Evolutionary conservation across 2,329 filamentous ascomycete genomes (phyloP), one percentile per base, ranked within the genome.

Genomic region (Botryosphaeria dothidea): DNA sequence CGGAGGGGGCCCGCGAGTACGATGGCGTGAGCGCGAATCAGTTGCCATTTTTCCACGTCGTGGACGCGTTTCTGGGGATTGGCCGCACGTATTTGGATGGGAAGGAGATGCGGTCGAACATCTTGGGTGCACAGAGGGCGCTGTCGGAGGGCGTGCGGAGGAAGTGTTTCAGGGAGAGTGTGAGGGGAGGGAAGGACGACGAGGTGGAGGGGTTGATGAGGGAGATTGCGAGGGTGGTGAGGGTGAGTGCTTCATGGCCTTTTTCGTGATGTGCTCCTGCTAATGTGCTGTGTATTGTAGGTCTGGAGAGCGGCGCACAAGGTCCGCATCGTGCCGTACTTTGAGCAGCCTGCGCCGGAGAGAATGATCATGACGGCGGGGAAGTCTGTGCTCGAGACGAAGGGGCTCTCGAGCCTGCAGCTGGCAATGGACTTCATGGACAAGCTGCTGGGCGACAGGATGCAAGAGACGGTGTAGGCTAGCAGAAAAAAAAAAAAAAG

Each of bases 11-110:
- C 46, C 66, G 71, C 25, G 72, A 75, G 51, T 77, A 70, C 51
- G 73, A 77, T 64, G 77, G 77, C 25, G 68, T 79, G 6, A 74
- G 71, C 45, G 77, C 75, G 0, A 79, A 76, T 57, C 76, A 79
- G 46, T 60, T 75, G 1, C 65, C 78, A 11, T 52, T 78, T 17
- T 77, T 78, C 52, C 72, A 75, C 60, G 72, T 71, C 1, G 34
- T 79, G 6, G 77, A 79, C 65, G 75, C 75, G 2, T 78, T 78
- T 62, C 66, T 79, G 11, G 75, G 74, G 1, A 43, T 78, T 21
- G 71, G 72, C 8, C 9, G 38, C 7, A 65, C 58, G 11, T 79
- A 78, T 61, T 68, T 79, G 41, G 56, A 64, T 2, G 62, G 66
- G 17, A 62, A 68, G 23, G 67, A 70, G 3, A 64, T 61, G 66